Base-by-base conservation (phyloP, 345 rosid genomes). In the Populus deltoides region DNA sequence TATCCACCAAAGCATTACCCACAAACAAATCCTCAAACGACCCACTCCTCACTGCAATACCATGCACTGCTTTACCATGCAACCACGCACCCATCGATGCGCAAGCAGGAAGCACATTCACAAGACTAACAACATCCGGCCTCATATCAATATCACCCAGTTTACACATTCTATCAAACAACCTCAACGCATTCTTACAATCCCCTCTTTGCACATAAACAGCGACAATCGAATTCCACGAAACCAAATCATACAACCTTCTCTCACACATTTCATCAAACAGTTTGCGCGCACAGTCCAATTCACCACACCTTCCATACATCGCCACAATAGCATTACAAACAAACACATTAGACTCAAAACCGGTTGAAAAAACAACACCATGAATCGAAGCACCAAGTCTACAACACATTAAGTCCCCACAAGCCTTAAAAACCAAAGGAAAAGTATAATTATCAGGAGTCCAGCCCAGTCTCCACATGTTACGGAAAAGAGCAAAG, bases 401-500 rank as follows among this genome's bases (percentile, higher is more conserved):
- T 12, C 68, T 78, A 51, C 77, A 71, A 2, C 85, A 89, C 8
- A 84, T 71, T n/a, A 87, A 53, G 67, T 89, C 92, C 5, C 96
- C 96, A 36, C 90, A 92, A 39, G 97, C 96, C 77, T 91, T 94
- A 73, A 92, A 85, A 66, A 92, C 90, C 61, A 91, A 90, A 18
- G 98, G 95, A 81, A 79, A 88, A 35, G 98, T 94, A 78, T 90
- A 86, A 74, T 90, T 87, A 17, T 94, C 97, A 51, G 98, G 97
- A 51, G 81, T 75, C 90, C 92, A 92, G 7, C 89, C 89, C 24
- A 86, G 83, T 68, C 84, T 71, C 73, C 74, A 83, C 95, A 94
- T 90, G 33, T 65, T 72, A 39, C 83, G 79, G 68, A 87, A 87
- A 7, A 86, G 77, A 68, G 73, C 71, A 36, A 92, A 83, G 22